Conservation (phyloP, 768 basidiomycete genomes). For the Psilocybe sp. region DNA sequence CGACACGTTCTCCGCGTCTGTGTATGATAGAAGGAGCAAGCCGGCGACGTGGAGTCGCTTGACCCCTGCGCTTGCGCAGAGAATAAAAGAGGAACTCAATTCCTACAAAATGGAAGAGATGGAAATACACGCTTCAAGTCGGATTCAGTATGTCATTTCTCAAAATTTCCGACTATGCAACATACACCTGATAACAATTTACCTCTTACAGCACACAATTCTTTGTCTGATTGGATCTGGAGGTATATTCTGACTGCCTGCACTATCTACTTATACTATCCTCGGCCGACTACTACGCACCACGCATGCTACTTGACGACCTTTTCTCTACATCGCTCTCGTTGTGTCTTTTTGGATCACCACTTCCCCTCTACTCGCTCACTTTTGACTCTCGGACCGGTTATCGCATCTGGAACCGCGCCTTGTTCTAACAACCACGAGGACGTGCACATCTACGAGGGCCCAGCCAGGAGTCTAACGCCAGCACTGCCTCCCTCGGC, state of each 20-base stretch:
- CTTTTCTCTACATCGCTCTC: conserved; percentile 4
- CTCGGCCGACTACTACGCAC: conserved; percentile 2
- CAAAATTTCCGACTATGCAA: conserved; percentile 4
- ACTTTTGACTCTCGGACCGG: neutral
- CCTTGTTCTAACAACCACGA: conserved; percentile 26
- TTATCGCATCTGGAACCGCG: neutral
- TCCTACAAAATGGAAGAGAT: conserved; percentile 99
- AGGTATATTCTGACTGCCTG: neutral
- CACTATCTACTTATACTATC: conserved; percentile 1
- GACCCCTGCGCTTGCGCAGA: conserved; percentile 91
- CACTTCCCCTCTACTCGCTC: neutral
- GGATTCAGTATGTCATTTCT: conserved; percentile 70
- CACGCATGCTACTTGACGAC: conserved; percentile 6
- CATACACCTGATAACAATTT: conserved; percentile 2
- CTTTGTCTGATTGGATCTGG: conserved; percentile 59
- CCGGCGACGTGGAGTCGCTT: conserved; percentile 96
- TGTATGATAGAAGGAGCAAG: conserved; percentile 94
- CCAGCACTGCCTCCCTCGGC: conserved; percentile 50
- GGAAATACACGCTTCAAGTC: conserved; percentile 94
- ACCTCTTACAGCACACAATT: conserved; percentile 67
- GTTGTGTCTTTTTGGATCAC: conserved; percentile 14
- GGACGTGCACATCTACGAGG: conserved; percentile 73
- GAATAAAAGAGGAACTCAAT: conserved; percentile 98
- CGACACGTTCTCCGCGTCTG: conserved; percentile 88
- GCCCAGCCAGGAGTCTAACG: conserved; percentile 56